Evolutionary conservation across 2,329 filamentous ascomycete species (phyloP).

Genomic region (Fusarium sp.): DNA sequence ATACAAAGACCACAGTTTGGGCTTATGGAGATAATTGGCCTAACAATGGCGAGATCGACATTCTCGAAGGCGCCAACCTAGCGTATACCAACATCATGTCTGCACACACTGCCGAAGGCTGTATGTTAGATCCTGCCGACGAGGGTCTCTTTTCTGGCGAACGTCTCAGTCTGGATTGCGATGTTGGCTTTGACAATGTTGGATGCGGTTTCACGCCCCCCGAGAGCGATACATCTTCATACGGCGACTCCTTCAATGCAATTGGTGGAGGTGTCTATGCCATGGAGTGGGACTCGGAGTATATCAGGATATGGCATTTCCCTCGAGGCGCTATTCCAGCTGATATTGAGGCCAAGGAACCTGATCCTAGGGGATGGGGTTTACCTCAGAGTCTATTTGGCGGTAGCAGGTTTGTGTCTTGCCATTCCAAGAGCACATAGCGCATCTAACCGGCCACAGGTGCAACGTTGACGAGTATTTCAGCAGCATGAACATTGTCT

Average conservation of each 20-base stretch:
- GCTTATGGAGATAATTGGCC: conserved; percentile 70
- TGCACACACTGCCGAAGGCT: conserved; percentile 64
- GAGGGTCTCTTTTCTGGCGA: conserved; percentile 43
- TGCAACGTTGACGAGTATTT: conserved; percentile 77
- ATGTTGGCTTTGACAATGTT: conserved; percentile 52
- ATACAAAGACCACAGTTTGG: conserved; percentile 56
- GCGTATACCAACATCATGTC: conserved; percentile 70
- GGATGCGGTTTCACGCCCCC: conserved; percentile 60
- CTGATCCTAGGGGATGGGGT: conserved; percentile 75
- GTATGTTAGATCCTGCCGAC: conserved; percentile 41
- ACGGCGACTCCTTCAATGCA: conserved; percentile 74
- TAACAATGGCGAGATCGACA: conserved; percentile 71
- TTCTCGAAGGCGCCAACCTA: conserved; percentile 76
- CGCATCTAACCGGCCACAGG: conserved; percentile 18
- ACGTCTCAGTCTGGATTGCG: conserved; percentile 51
- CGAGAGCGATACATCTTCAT: conserved; percentile 57
- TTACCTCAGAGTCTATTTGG: conserved; percentile 77
- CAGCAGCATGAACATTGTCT: conserved; percentile 74
- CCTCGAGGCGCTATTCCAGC: conserved; percentile 70
- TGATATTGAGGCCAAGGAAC: conserved; percentile 69
- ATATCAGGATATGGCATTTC: conserved; percentile 83
- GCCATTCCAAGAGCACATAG: neutral
- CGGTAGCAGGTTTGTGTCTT: conserved; percentile 45
- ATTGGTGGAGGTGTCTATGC: conserved; percentile 75
- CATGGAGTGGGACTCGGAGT: conserved; percentile 74